Base-by-base conservation (phyloP, 805 yeast species). In the Peterozyma xylosa region DNA sequence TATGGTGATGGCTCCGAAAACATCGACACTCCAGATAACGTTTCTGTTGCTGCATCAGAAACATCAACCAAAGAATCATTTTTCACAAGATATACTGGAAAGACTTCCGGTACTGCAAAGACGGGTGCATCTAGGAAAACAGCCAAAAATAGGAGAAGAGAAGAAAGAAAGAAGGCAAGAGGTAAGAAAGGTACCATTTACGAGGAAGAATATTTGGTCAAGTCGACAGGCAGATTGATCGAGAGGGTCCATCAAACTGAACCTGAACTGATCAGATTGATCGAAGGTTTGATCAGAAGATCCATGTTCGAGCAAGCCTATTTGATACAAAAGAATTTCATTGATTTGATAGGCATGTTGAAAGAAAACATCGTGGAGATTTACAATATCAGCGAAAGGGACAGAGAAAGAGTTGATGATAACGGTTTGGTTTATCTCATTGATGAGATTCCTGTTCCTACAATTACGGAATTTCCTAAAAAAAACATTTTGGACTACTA, bases 181-280 rank as follows among this genome's bases (percentile, higher is more conserved):
- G 99, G 99, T 48, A 88, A 95, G 70, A 93, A 93, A 67, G 98
- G 98, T 39, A 91, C 97, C 6, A 85, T 93, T 16, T 93, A 93
- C 57, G 99, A 93, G 62, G 99, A 93, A 60, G 98, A 93, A 60
- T 93, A 93, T 61, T 74, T 93, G 45, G 82, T 93, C 39, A 79
- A 78, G 53, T 90, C 97, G 3, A 80, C 87, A 46, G 93, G 96
- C 3, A 79, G 99, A 58, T 72, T 93, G 59, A 64, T 88, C 32
- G 97, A 88, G 44, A 77, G 99, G 53, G 64, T 93, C 46, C 75
- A 78, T 38, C 80, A 76, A 51, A 84, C 96, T 0, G 75, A 77
- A 51, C 69, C 78, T 0, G 99, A 93, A 55, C 90, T 93, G 2
- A 54, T 74, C 16, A 73, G 74, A 49, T 70, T 93, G 48, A 75